Conservation (phyloP, 106 monocot genomes). For the Alisma plantagoaquatica region DNA sequence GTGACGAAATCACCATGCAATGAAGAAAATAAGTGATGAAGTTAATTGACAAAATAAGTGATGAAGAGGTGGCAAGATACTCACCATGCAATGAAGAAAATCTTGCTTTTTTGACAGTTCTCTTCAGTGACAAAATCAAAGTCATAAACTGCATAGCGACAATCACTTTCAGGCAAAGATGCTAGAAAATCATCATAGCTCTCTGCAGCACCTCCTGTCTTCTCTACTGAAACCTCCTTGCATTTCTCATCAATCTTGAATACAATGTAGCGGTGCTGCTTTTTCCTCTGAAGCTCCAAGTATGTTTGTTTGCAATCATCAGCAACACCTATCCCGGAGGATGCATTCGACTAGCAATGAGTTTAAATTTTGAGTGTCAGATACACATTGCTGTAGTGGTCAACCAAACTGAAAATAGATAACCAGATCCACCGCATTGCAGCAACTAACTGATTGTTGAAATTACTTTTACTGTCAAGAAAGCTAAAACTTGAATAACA, state of each 20-base stretch:
- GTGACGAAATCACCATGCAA: no score
- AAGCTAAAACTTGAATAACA: no score
- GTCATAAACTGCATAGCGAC: constrained; percentile 62
- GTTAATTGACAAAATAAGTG: no score
- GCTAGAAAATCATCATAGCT: constrained; percentile 54
- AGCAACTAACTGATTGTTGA: no score
- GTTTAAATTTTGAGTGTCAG: no score
- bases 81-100: constrained; percentile 44
- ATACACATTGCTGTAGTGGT: no score
- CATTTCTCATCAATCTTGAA: constrained; percentile 62
- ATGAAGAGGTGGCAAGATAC: no score
- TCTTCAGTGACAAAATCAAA: constrained; percentile 55
- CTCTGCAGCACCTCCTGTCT: constrained; percentile 37
- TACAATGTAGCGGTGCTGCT: constrained; percentile 42
- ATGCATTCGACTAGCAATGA: background rate
- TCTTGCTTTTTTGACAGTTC: constrained; percentile 75
- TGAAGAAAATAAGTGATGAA: no score
- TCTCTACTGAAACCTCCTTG: constrained; percentile 43
- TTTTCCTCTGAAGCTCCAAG: constrained; percentile 46
- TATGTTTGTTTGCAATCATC: background rate
- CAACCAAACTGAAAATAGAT: no score
- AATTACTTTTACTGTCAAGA: no score
- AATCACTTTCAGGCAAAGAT: constrained; percentile 32
- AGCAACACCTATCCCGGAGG: background rate
- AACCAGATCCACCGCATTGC: no score